phyloP scores from a whole-genome alignment of 257 asterid species.

The Solanum boliviense region DNA sequence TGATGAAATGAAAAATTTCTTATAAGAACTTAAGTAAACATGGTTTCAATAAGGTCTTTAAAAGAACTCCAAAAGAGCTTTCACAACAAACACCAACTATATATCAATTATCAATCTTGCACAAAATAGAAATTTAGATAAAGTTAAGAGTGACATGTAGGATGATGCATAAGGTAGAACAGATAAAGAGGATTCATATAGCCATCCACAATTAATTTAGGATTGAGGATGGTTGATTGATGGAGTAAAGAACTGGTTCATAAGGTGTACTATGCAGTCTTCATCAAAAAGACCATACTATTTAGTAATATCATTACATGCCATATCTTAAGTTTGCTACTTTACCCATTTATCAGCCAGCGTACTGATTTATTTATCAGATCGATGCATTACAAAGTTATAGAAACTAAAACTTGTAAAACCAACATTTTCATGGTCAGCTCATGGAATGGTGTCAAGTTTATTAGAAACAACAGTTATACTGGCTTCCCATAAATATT shows the following conservation, averaged over 20 bases:
- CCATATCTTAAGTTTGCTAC: neutral
- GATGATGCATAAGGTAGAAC: neutral
- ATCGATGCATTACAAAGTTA: neutral
- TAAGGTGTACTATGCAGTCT: neutral
- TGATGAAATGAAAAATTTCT: neutral
- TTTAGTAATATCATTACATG: neutral
- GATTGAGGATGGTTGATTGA: neutral
- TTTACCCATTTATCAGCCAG: neutral
- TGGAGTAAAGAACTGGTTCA: neutral
- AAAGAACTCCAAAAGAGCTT: neutral
- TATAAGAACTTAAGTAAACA: neutral
- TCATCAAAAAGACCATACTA: neutral
- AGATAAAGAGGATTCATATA: neutral
- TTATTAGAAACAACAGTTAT: neutral
- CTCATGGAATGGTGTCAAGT: neutral
- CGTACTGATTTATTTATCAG: neutral
- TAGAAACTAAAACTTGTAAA: neutral
- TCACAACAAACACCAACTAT: neutral
- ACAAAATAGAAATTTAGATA: neutral
- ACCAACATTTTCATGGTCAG: neutral
- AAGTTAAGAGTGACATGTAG: neutral
- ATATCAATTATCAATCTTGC: neutral
- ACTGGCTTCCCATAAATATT: neutral
- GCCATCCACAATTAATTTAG: neutral
- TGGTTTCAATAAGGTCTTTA: neutral